Conservation (phyloP, 2,329 filamentous ascomycete species). For the Apiospora malaysiana region DNA sequence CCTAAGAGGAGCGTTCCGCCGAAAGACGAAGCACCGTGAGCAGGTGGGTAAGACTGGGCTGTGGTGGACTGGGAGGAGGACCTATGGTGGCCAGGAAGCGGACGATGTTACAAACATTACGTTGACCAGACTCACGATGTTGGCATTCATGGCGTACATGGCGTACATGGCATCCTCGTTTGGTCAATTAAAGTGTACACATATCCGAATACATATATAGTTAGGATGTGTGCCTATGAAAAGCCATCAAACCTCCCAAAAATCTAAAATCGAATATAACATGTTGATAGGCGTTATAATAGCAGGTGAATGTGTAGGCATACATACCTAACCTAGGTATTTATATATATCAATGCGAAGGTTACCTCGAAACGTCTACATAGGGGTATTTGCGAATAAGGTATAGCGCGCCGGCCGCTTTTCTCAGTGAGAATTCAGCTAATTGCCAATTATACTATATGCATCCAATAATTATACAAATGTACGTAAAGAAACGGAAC, state of each 20-base stretch:
- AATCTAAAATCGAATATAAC: neutral
- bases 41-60: neutral
- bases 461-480: no score
- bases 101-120: neutral
- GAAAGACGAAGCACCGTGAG: constrained; percentile 30
- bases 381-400: no score
- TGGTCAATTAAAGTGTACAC: neutral
- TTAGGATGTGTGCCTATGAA: neutral
- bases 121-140: neutral
- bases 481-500: no score
- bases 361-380: no score
- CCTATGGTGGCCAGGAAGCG: neutral
- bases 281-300: neutral
- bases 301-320: neutral
- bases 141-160: no score
- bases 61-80: neutral
- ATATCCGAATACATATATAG: neutral
- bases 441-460: no score
- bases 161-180: neutral
- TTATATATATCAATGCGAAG: neutral
- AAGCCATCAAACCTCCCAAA: neutral
- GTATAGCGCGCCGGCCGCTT: no score
- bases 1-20: constrained; percentile 29
- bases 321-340: neutral
- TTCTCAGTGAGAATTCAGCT: no score